These are phyloP conservation scores for Sambucus nigra DNA, from an alignment of 129 eudicot species.

Conservation along the genomic window DNA sequence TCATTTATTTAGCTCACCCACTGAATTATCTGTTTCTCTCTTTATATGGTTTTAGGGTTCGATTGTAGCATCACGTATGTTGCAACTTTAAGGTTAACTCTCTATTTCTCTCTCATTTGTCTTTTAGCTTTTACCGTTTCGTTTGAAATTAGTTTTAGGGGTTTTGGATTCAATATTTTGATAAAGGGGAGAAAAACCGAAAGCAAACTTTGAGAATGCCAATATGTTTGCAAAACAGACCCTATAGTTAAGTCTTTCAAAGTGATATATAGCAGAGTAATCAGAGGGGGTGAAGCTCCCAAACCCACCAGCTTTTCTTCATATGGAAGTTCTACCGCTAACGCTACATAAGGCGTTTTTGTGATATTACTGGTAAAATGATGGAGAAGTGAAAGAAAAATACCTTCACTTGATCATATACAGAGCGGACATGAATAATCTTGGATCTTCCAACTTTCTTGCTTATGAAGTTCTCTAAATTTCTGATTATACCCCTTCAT, in stretches of 20 bases:
- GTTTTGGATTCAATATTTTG: conserved; percentile 70
- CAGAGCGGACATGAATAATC: conserved; percentile 18
- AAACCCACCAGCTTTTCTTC: conserved; percentile 37
- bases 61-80: too few relatives aligned
- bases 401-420: conserved; percentile 19
- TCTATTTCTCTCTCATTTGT: too few relatives aligned
- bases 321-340: conserved; percentile 38
- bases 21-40: too few relatives aligned
- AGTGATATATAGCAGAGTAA: conserved; percentile 74
- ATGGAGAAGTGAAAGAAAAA: conserved; percentile 14
- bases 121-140: too few relatives aligned
- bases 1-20: too few relatives aligned
- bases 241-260: conserved; percentile 84
- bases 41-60: too few relatives aligned
- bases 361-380: conserved; percentile 10
- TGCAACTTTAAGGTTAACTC: too few relatives aligned
- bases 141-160: too few relatives aligned
- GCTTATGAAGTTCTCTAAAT: conserved; percentile 28
- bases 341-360: conserved; percentile 24
- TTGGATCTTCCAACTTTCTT: conserved; percentile 21
- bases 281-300: conserved; percentile 68
- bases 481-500: conserved; percentile 23
- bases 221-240: conserved; percentile 70
- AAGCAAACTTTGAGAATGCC: conserved; percentile 96
- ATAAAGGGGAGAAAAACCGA: conserved; percentile 83